phyloP scores from a whole-genome alignment of 495 filamentous ascomycete genomes.

The Acidiella bohemica region DNA sequence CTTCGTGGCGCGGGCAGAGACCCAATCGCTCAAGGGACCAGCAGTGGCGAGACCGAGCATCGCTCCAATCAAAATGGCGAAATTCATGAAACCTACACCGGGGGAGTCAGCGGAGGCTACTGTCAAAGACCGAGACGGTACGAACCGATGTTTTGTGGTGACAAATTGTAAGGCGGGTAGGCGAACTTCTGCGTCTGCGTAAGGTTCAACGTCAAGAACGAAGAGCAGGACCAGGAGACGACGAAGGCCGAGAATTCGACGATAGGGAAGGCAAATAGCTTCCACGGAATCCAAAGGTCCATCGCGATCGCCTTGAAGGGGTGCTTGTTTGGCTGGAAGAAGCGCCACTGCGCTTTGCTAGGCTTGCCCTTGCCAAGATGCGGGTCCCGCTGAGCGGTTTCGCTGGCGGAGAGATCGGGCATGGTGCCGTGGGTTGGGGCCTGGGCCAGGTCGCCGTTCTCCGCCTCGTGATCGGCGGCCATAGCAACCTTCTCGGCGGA shows the following conservation, averaged over 20 bases:
- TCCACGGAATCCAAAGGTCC: slow-evolving; percentile 40
- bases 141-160: slow-evolving; percentile 40
- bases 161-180: slow-evolving; percentile 46
- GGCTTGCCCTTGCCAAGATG: slow-evolving; percentile 39
- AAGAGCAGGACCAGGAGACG: slow-evolving; percentile 46
- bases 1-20: slow-evolving; percentile 43
- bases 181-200: slow-evolving; percentile 49
- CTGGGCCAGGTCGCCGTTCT: slow-evolving; percentile 13
- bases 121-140: too few species aligned
- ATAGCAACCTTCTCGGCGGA: slow-evolving; percentile 4
- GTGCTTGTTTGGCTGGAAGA: slow-evolving; percentile 34
- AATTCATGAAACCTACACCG: slow-evolving; percentile 38
- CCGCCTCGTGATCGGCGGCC: slow-evolving; percentile 1
- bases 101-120: too few species aligned
- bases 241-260: slow-evolving; percentile 48
- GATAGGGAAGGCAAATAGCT: slow-evolving; percentile 48
- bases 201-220: slow-evolving; percentile 49
- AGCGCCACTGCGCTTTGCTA: slow-evolving; percentile 40
- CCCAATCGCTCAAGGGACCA: slow-evolving; percentile 45
- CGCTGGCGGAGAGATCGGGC: slow-evolving; percentile 19
- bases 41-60: slow-evolving; percentile 44
- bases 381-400: slow-evolving; percentile 24
- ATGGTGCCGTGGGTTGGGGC: slow-evolving; percentile 8
- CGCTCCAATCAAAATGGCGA: slow-evolving; percentile 36
- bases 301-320: slow-evolving; percentile 32